Evolutionary conservation across 2,329 filamentous ascomycete species (phyloP), one percentile per base, ranked within the genome.

Genomic region (Apiospora saccharicola): DNA sequence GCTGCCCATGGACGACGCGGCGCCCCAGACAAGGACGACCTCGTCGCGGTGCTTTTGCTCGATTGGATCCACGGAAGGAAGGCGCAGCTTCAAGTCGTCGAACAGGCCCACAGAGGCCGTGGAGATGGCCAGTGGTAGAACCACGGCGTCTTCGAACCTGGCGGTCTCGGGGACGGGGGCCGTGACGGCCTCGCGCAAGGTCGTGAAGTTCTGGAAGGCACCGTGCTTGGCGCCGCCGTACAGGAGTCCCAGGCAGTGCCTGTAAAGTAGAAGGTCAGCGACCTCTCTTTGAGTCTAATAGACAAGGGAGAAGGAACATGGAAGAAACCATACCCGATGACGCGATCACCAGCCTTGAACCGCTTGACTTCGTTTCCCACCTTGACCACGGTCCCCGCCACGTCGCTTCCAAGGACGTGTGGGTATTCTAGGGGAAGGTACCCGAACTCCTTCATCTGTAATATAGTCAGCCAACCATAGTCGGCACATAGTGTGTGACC

Each of bases 21-120:
- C 88, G 26, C 86, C 86, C 82, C 76, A 72, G 82, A 89, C 30
- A 7, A 89, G 78, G 10, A 89, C 75, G 3, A 4, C 67, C 13
- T 68, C 43, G 34, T 64, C 19, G 19, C 57, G 57, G 30, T 4
- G 30, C 57, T 80, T 73, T 19, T 74, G 5, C 1, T 16, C 41
- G n/a, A 26, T 72, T 22, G 19, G 26, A 43, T 68, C 67, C 26
- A 34, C 41, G 8, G 71, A 67, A 26, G 80, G 80, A n/a, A 76
- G 72, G 37, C 75, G 70, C 1, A 82, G 71, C 74, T 74, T 73
- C 10, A 76, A 73, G 43, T 75, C 73, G 22, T 76, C 74, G 69
- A 76, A 79, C 0, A 81, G 73, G 14, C 73, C 77, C 4, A 71
- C 73, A 1, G 76, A 75, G 1, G 79, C 80, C 0, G 80, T 81